These are phyloP conservation scores for Candida montana DNA, from an alignment of 805 yeast species.

Conservation along the genomic window DNA sequence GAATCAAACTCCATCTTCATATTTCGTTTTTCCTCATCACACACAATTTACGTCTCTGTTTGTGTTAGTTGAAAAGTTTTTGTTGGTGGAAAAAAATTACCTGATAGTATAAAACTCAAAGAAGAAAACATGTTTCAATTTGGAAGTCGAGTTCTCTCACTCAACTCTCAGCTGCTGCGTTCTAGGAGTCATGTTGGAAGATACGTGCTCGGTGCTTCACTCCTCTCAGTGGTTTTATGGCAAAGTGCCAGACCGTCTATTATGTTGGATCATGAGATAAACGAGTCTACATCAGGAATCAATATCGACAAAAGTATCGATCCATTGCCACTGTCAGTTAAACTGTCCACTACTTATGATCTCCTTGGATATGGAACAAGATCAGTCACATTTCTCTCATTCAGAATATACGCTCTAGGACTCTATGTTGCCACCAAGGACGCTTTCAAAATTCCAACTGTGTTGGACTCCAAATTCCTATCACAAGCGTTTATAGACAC, in stretches of 20 bases:
- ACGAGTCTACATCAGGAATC: constrained; percentile 26
- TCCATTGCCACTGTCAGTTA: constrained; percentile 29
- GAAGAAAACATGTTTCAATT: not conserved
- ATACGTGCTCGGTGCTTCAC: not conserved
- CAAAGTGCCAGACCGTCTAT: constrained; percentile 1
- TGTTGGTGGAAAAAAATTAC: no score
- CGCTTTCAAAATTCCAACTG: constrained; percentile 31
- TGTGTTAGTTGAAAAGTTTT: no score
- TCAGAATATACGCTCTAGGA: constrained; percentile 87
- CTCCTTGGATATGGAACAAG: constrained; percentile 79
- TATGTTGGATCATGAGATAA: constrained; percentile 10
- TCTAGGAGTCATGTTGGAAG: not conserved
- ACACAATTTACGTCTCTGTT: no score
- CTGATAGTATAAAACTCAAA: no score
- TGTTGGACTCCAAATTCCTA: constrained; percentile 39
- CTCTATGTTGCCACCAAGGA: constrained; percentile 69
- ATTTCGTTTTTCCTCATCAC: no score
- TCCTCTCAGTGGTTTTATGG: not conserved
- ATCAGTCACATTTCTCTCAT: constrained; percentile 71
- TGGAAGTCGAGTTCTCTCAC: not conserved
- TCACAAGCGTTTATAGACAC: constrained; percentile 32
- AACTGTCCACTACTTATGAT: constrained; percentile 36
- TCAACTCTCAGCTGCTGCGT: no score
- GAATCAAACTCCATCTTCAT: no score
- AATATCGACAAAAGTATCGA: constrained; percentile 45